Base-by-base conservation (phyloP, 306 rosid species). In the Spatholobus suberectus region DNA sequence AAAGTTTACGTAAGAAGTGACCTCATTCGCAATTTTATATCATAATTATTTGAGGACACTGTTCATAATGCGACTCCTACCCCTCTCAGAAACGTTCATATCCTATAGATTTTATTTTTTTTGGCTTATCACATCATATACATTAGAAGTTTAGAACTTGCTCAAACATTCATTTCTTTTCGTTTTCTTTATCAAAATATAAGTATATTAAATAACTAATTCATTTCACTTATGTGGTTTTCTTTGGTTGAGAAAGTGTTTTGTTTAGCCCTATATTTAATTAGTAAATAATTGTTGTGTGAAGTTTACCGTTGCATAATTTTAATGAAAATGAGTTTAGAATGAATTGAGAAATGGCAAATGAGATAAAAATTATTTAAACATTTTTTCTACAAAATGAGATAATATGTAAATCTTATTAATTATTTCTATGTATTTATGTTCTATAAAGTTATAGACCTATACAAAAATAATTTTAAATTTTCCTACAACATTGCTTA, bases 1-100 rank as follows among this genome's bases (percentile, higher is more conserved):
- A 41, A 49, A 74, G 23, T 21, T 12, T 67, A 75, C 43, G 41
- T 72, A 62, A 57, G 62, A 74, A 65, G 46, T 81, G 88, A 84
- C 89, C 76, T 85, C 86, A 83, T 54, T n/a, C 29, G 32, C 37
- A 29, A 24, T 54, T 85, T 35, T 59, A 68, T 76, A 46, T 15
- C 8, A 21, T 20, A 40, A 67, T 76, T 17, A 61, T 49, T 70
- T 75, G 77, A 62, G 44, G 54, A 12, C 49, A 29, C 72, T 85
- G 76, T 83, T 84, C 76, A 54, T 65, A 21, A 37, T 27, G 34
- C 75, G 67, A 83, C 82, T 68, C 46, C 58, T 43, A 76, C 70
- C 80, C 81, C 40, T 84, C 81, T 65, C 40, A 82, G 55, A 55
- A 41, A 69, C 38, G 44, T 79, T 67, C 68, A 47, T 74, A 80